Base-by-base conservation (phyloP, 2,329 filamentous ascomycete genomes). In the Phialemonium atrogriseum region DNA sequence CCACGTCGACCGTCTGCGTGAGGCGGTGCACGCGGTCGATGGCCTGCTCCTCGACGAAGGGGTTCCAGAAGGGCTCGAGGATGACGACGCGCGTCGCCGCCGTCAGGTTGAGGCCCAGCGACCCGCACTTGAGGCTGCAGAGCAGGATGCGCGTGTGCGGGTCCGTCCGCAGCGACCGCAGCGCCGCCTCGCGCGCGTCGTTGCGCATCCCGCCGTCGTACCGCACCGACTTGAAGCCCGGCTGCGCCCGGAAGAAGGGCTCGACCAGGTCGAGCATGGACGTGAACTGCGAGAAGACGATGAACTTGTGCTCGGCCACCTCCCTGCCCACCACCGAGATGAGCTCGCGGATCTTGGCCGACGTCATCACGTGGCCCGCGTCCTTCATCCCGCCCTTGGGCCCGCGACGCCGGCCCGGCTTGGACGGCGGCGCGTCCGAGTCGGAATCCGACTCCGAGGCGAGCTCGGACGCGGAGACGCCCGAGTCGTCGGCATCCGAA, bases 11-110 rank as follows among this genome's bases (percentile, higher is more conserved):
- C 2, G 86, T 95, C 59, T 98, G 91, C 24, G 94, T 96, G 32
- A 98, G 80, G n/a, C 91, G 86, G 54, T 98, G 91, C 16, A 98
- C 91, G 33, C 91, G 86, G 58, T 98, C 91, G 46, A 98, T 98
- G 29, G 91, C 91, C 66, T 98, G 91, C 56, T 98, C 91, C 64
- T 98, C 91, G 20, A 98, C 86, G 51, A 98, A 98, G 17, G 87
- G 91, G 56, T 98, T 98, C 91, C 91, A 98, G 59, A 98, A 98
- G 1, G 91, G 91, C 57, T 98, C 91, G 25, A 98, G 68, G 45
- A 98, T 94, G 32, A 98, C 79, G 4, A 98, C 91, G 12, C 91
- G 74, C 40, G 83, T 91, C 8, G 91, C 91, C 0, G 88, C 91
- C 6, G 91, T 98, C 32, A 98, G 66, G 56, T 98, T 98, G 17